Evolutionary conservation across 352 stramenopile genomes (phyloP), one percentile per base, ranked within the genome.

Genomic region (Pythium vanterpoolii): DNA sequence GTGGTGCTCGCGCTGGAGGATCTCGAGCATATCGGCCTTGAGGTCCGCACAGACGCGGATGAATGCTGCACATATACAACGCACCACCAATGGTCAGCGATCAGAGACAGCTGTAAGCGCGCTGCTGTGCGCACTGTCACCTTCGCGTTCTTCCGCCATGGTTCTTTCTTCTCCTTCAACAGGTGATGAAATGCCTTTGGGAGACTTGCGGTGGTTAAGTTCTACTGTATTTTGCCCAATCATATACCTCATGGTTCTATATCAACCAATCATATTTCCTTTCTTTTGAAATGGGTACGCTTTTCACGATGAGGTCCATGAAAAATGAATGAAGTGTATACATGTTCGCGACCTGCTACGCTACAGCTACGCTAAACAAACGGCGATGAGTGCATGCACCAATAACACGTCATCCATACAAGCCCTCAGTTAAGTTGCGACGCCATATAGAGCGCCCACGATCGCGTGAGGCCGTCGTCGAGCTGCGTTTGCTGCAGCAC

Each of bases 381-480:
- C 31, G 31, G 11, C 11, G 31, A 36, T 11, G 31, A 6, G 31
- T 13, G 6, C 31, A 36, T 36, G 31, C 11, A n/a, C n/a, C n/a
- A n/a, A n/a, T n/a, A n/a, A n/a, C n/a, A n/a, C n/a, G n/a, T n/a
- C n/a, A n/a, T n/a, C n/a, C n/a, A n/a, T n/a, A n/a, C n/a, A n/a
- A n/a, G n/a, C n/a, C 13, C 36, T 59, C 33, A 70, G 45, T 62
- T 66, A 27, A 70, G 51, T 34, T 66, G 63, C 34, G 56, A 53
- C 18, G 76, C 77, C 60, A 84, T 80, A 71, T 93, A 93, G 18
- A 93, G 63, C 18, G 84, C 84, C 84, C 84, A 93, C 19, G 84
- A 89, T n/a, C 73, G 79, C 21, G 84, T 86, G 44, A 93, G 78
- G 0, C 84, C 84, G 55, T 91, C 73, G 69, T 90, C 83, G 67